phyloP scores from a whole-genome alignment of 1,139 yeast species.

The Eremothecium coryli region DNA sequence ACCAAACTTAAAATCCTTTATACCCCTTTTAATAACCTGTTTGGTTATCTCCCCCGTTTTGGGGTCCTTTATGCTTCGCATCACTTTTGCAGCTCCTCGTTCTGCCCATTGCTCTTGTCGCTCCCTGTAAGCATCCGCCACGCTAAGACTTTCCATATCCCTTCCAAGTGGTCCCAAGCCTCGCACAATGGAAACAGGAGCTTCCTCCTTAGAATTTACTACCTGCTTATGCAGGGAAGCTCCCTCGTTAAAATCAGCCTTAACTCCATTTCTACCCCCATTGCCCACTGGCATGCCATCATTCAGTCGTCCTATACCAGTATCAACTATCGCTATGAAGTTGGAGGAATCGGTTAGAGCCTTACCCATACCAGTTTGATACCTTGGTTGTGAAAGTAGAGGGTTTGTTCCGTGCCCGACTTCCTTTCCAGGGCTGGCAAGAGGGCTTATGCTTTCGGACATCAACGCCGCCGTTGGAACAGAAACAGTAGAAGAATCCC shows the following conservation, averaged over 20 bases:
- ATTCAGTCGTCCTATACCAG: constrained; percentile 4
- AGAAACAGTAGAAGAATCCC: not conserved
- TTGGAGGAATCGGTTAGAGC: constrained; percentile 25
- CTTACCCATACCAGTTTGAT: constrained; percentile 16
- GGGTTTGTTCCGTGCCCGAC: constrained; percentile 10
- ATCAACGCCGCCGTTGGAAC: not conserved
- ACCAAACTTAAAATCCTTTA: constrained; percentile 64
- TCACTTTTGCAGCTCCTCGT: constrained; percentile 45
- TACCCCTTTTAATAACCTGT: constrained; percentile 42
- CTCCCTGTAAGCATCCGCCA: constrained; percentile 17
- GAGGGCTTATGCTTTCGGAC: not conserved
- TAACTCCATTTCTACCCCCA: not conserved
- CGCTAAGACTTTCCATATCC: constrained; percentile 5
- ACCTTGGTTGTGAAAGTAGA: too few relatives aligned
- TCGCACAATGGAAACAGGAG: constrained; percentile 1
- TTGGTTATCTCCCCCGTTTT: constrained; percentile 40
- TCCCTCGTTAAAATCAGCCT: too few relatives aligned
- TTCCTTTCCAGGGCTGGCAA: not conserved
- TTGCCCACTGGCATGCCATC: not conserved
- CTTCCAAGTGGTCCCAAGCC: too few relatives aligned
- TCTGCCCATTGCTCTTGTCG: constrained; percentile 29
- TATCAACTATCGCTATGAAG: constrained; percentile 14
- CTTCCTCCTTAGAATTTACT: too few relatives aligned
- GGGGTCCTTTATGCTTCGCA: constrained; percentile 37
- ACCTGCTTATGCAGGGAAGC: too few relatives aligned